Base-by-base conservation (phyloP, 257 asterid species). In the Penstemon barbatus region DNA sequence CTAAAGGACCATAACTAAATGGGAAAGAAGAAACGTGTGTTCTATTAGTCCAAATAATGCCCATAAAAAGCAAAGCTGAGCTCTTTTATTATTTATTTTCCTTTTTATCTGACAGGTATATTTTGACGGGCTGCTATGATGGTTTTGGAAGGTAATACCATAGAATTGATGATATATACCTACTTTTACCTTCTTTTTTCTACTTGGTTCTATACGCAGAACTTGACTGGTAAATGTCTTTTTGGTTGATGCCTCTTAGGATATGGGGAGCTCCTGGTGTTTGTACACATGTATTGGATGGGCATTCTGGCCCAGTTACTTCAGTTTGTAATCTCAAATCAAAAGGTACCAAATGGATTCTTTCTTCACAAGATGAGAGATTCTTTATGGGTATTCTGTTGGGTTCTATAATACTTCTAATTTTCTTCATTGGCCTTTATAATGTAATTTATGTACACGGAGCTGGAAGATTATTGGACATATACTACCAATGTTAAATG, bases 91-190 rank as follows among this genome's bases (percentile, higher is more conserved):
- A 25, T 25, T 25, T 25, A 15, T 25, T 25, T 25, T 25, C 33
- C 33, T 25, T 25, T 69, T 69, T 71, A 65, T 74, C 36, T 68
- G 50, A 39, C 80, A 91, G 97, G 95, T 94, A 80, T 77, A 81
- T 91, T 72, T 62, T 94, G 85, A 85, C 97, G 3, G 99, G 99
- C 64, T 87, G 96, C 73, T 94, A 89, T 75, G 99, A 94, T 81
- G 92, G 96, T 66, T 77, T 87, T 53, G 99, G 97, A 80, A 94
- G 98, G 99, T 94, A 85, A 74, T 25, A 36, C 18, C 11, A 13
- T 51, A 15, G 39, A 63, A 36, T 43, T 70, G n/a, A 69, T 25
- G 68, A 10, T 4, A 9, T 9, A 2, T 69, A 37, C 41, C 57
- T 71, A 69, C 8, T 48, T 42, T 49, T 15, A 52, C 19, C 49